Percentiles rank a stretch among this genome's conserved stretches.
Evolutionary conservation across 164 flowering plant genomes (phyloP).

Genomic region (Magnolia officinalis): DNA sequence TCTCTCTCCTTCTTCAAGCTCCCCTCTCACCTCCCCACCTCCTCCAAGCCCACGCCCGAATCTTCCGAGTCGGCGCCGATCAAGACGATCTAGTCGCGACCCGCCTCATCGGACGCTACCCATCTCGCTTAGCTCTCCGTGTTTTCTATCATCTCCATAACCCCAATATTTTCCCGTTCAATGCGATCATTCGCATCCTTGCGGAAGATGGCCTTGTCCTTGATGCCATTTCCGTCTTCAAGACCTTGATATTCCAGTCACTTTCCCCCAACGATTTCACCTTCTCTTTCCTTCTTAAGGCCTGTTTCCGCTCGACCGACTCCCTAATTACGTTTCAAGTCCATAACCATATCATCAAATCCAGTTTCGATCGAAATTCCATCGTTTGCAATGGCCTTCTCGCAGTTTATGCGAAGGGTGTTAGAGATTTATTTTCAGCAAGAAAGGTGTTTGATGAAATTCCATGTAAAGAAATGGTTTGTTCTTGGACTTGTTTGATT

Average conservation of each 20-base stretch:
- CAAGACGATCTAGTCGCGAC: conserved; percentile 59
- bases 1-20: conserved; percentile 46
- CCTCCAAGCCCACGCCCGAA: conserved; percentile 58
- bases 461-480: conserved; percentile 32
- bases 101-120: conserved; percentile 62
- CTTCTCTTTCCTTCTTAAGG: conserved; percentile 58
- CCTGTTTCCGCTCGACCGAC: conserved; percentile 25
- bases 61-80: conserved; percentile 30
- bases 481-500: conserved; percentile 58
- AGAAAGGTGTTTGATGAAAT: conserved; percentile 61
- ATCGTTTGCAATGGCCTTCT: conserved; percentile 51
- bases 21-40: conserved; percentile 38
- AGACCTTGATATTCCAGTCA: conserved; percentile 22
- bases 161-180: conserved; percentile 63
- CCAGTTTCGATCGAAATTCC: conserved; percentile 35
- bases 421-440: conserved; percentile 35
- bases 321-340: conserved; percentile 23
- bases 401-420: conserved; percentile 39
- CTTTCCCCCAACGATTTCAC: conserved; percentile 56
- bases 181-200: conserved; percentile 49
- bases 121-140: conserved; percentile 33
- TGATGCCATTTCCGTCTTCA: conserved; percentile 32
- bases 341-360: conserved; percentile 45
- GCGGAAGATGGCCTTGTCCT: conserved; percentile 31
- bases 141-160: conserved; percentile 33